These are phyloP conservation scores for Parathielavia appendiculata DNA, from an alignment of 495 filamentous ascomycete species.

Conservation along the genomic window DNA sequence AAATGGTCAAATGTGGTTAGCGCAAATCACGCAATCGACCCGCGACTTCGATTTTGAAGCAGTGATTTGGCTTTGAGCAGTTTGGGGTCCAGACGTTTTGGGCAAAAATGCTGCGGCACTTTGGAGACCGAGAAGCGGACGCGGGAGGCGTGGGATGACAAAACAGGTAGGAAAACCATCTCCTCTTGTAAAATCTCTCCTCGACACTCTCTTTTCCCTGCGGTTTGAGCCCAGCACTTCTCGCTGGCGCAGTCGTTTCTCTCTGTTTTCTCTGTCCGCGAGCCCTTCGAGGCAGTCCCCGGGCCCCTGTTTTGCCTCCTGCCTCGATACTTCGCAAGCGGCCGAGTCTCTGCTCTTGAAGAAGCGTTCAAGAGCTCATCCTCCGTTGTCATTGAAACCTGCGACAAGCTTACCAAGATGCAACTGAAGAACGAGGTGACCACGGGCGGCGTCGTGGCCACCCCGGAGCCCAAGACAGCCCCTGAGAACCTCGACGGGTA, in stretches of 20 bases:
- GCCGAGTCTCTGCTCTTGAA: slow-evolving; percentile 20
- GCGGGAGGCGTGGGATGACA: slow-evolving; percentile 8
- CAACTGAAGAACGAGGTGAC: slow-evolving; percentile 26
- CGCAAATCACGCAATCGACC: slow-evolving; percentile 29
- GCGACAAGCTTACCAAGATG: slow-evolving; percentile 19
- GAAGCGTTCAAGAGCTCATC: slow-evolving; percentile 16
- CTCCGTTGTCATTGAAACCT: slow-evolving; percentile 14
- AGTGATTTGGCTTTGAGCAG: slow-evolving; percentile 1
- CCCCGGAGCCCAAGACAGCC: slow-evolving; percentile 5
- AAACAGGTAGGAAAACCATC: slow-evolving; percentile 10
- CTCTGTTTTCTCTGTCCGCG: slow-evolving; percentile 20
- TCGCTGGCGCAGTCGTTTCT: slow-evolving; percentile 26
- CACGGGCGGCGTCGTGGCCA: slow-evolving; percentile 21
- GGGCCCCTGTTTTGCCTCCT: slow-evolving; percentile 19
- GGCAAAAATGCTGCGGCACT: slow-evolving; percentile 13
- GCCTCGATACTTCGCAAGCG: slow-evolving; percentile 23
- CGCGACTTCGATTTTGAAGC: slow-evolving; percentile 19
- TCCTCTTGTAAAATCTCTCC: not conserved
- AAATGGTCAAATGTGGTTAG: slow-evolving; percentile 19
- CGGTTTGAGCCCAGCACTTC: slow-evolving; percentile 8
- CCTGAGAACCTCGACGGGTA: slow-evolving; percentile 38
- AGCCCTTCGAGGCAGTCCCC: slow-evolving; percentile 25
- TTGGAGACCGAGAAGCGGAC: slow-evolving; percentile 3
- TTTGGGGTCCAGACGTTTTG: slow-evolving; percentile 7
- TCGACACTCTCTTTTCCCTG: not conserved